A percentile compares a stretch with the other conserved stretches of the same genome.
These are phyloP conservation scores for Gnaphalium uliginosum DNA, from an alignment of 129 eudicot species.

Conservation along the genomic window DNA sequence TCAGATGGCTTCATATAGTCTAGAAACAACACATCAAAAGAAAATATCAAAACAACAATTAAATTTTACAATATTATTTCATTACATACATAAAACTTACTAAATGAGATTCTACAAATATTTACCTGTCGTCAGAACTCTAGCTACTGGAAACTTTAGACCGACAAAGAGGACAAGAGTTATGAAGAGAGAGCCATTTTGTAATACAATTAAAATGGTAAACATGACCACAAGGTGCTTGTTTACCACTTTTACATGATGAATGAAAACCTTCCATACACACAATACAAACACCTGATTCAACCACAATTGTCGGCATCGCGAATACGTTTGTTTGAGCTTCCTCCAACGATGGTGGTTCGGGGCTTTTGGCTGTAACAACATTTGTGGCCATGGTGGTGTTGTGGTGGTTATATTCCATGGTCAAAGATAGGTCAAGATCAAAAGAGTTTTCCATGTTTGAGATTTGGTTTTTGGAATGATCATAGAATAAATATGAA, in stretches of 20 bases:
- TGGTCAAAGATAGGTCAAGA: conserved; percentile 36
- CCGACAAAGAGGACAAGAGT: conserved; percentile 71
- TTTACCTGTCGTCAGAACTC: too few species aligned
- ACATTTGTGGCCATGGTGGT: background rate
- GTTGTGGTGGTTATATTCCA: conserved; percentile 24
- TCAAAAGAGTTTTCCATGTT: conserved; percentile 30
- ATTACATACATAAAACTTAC: background rate
- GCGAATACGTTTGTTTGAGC: conserved; percentile 9
- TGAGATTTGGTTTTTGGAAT: background rate
- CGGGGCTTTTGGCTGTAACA: background rate
- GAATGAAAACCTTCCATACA: conserved; percentile 51
- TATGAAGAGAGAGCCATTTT: conserved; percentile 49
- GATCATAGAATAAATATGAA: background rate
- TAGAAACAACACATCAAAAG: too few species aligned
- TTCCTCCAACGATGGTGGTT: conserved; percentile 15
- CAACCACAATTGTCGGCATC: conserved; percentile 12
- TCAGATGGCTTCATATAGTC: too few species aligned
- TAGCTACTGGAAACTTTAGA: conserved; percentile 8
- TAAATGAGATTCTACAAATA: background rate
- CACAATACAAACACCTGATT: conserved; percentile 32
- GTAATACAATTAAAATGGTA: conserved; percentile 57
- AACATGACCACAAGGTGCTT: conserved; percentile 57
- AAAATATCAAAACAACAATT: too few species aligned
- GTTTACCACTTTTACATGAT: conserved; percentile 21
- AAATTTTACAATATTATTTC: too few species aligned